These are phyloP conservation scores for Trichoderma erinaceum DNA, from an alignment of 495 filamentous ascomycete genomes.

Conservation along the genomic window DNA sequence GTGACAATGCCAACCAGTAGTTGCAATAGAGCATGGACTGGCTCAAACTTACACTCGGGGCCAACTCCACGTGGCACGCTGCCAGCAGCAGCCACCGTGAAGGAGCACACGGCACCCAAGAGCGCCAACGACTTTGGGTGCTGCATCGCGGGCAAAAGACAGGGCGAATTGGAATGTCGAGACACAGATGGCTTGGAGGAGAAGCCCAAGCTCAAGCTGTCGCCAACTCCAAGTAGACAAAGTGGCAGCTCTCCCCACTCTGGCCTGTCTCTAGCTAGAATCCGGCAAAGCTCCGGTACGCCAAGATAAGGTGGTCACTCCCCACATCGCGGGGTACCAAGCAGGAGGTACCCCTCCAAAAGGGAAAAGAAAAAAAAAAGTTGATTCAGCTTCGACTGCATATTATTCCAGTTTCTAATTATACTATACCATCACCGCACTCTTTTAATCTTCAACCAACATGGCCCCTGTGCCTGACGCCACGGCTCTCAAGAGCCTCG, in stretches of 20 bases:
- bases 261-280: not conserved
- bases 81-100: slow-evolving; percentile 25
- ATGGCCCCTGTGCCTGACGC: slow-evolving; percentile 4
- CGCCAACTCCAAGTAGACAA: not conserved
- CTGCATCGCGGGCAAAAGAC: slow-evolving; percentile 10
- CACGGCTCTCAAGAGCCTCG: slow-evolving; percentile 12
- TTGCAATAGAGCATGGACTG: not conserved
- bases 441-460: not conserved
- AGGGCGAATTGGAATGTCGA: not conserved
- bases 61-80: slow-evolving; percentile 31
- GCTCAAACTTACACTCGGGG: slow-evolving; percentile 29
- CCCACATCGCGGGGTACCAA: slow-evolving; percentile 8
- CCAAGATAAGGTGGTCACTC: not conserved
- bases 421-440: not conserved
- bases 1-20: no score
- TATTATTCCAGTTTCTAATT: not conserved
- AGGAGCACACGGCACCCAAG: slow-evolving; percentile 26
- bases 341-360: slow-evolving; percentile 1
- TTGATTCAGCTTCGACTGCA: not conserved
- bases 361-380: not conserved
- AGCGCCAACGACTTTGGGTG: slow-evolving; percentile 19
- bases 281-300: slow-evolving; percentile 1
- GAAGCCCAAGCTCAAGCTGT: slow-evolving; percentile 1
- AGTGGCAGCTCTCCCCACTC: slow-evolving; percentile 3
- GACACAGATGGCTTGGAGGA: not conserved